Evolutionary conservation across 2,329 filamentous ascomycete species (phyloP).

Genomic region (Trichoderma oligosporum): DNA sequence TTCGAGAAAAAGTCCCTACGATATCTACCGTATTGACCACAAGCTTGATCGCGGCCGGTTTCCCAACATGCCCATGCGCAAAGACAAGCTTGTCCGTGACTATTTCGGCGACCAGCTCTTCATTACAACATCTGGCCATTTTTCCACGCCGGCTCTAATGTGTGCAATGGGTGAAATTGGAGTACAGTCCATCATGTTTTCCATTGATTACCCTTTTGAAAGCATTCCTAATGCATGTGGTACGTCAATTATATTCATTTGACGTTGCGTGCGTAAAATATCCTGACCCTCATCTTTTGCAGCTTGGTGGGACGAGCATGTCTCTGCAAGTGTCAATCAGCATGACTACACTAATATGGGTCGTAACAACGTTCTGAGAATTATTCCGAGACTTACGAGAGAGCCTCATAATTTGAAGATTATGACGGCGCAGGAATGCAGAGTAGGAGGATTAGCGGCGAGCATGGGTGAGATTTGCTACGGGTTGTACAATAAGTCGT

Average conservation of each 20-base stretch:
- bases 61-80: conserved; percentile 49
- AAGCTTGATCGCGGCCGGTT: conserved; percentile 48
- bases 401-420: conserved; percentile 6
- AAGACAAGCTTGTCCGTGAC: conserved; percentile 44
- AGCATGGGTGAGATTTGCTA: conserved; percentile 4
- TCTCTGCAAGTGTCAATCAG: conserved; percentile 11
- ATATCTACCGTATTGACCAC: conserved; percentile 48
- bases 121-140: conserved; percentile 55
- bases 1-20: conserved; percentile 34
- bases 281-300: background rate
- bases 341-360: conserved; percentile 15
- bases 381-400: background rate
- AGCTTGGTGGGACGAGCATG: conserved; percentile 17
- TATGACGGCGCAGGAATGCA: conserved; percentile 10
- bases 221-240: conserved; percentile 14
- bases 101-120: conserved; percentile 56
- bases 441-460: background rate
- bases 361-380: conserved; percentile 3
- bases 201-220: conserved; percentile 52
- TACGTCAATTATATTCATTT: background rate
- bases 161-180: conserved; percentile 49
- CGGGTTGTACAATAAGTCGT: conserved; percentile 16
- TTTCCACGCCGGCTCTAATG: conserved; percentile 50
- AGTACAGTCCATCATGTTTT: conserved; percentile 48
- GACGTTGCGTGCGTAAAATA: background rate